Conservation (phyloP, 2,329 filamentous ascomycete species). For the Fusarium verrucosum region DNA sequence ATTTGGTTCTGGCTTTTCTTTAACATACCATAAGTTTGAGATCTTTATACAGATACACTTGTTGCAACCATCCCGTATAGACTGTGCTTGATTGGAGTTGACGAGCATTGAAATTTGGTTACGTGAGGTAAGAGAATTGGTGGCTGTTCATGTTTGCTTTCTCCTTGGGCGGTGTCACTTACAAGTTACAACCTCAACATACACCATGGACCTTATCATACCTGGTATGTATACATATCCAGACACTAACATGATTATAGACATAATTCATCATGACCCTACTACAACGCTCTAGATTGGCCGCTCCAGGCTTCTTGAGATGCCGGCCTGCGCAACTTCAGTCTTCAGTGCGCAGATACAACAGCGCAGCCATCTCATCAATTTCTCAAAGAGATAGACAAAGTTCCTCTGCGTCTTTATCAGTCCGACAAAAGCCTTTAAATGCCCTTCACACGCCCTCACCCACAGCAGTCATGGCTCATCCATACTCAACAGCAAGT, state of each 20-base stretch:
- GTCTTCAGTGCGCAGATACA: slow-evolving; percentile 34
- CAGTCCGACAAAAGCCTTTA: slow-evolving; percentile 6
- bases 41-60: background rate
- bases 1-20: slow-evolving; percentile 7
- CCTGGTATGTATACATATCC: background rate
- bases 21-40: slow-evolving; percentile 1
- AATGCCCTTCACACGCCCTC: slow-evolving; percentile 20
- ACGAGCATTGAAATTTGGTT: background rate
- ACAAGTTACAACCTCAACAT: slow-evolving; percentile 5
- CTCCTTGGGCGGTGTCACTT: background rate
- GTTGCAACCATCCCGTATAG: background rate
- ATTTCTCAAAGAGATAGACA: slow-evolving; percentile 14
- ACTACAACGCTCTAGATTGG: slow-evolving; percentile 41
- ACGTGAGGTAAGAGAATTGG: background rate
- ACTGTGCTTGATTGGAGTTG: background rate
- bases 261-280: slow-evolving; percentile 36
- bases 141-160: background rate
- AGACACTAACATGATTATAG: slow-evolving; percentile 22
- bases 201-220: background rate
- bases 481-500: slow-evolving; percentile 40
- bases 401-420: slow-evolving; percentile 1
- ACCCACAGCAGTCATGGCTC: slow-evolving; percentile 22
- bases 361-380: slow-evolving; percentile 21
- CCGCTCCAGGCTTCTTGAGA: slow-evolving; percentile 37
- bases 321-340: slow-evolving; percentile 22